These are phyloP conservation scores for Boletus fagicola DNA, from an alignment of 768 basidiomycete genomes.

Conservation along the genomic window DNA sequence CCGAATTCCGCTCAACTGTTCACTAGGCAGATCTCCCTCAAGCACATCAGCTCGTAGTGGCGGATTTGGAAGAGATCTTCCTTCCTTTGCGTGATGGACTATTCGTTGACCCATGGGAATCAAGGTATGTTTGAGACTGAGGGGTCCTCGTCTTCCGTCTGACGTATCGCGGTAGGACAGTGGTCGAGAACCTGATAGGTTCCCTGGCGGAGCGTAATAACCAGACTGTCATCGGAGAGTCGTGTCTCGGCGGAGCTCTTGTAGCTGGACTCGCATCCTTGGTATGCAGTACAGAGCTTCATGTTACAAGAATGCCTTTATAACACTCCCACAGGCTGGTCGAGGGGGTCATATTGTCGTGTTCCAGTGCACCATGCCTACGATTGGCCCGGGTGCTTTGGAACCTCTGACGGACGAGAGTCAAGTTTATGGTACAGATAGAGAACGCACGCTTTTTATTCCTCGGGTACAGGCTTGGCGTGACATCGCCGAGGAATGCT, in stretches of 20 bases:
- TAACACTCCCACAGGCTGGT: constrained; percentile 44
- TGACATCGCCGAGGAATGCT: constrained; percentile 83
- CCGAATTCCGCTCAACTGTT: constrained; percentile 20
- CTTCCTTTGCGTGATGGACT: constrained; percentile 69
- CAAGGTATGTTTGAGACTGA: constrained; percentile 49
- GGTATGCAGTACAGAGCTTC: constrained; percentile 41
- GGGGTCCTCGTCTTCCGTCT: not conserved
- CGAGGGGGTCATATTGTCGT: constrained; percentile 75
- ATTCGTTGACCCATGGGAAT: constrained; percentile 72
- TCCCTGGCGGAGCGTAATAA: constrained; percentile 62
- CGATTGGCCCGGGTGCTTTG: constrained; percentile 70
- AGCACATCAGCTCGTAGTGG: constrained; percentile 72
- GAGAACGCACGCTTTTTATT: constrained; percentile 76
- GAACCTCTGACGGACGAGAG: constrained; percentile 56
- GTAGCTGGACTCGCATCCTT: constrained; percentile 69
- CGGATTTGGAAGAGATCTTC: constrained; percentile 93
- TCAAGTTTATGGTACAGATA: constrained; percentile 75
- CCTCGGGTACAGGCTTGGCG: constrained; percentile 81
- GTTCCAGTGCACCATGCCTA: constrained; percentile 71
- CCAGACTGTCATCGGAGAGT: constrained; percentile 45
- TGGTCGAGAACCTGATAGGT: constrained; percentile 66
- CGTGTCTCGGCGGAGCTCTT: constrained; percentile 78
- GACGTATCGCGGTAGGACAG: constrained; percentile 40
- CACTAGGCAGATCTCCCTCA: constrained; percentile 44
- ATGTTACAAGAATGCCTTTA: constrained; percentile 11